phyloP scores from a whole-genome alignment of 2,329 filamentous ascomycete species.

The Phialocephala subalpina region DNA sequence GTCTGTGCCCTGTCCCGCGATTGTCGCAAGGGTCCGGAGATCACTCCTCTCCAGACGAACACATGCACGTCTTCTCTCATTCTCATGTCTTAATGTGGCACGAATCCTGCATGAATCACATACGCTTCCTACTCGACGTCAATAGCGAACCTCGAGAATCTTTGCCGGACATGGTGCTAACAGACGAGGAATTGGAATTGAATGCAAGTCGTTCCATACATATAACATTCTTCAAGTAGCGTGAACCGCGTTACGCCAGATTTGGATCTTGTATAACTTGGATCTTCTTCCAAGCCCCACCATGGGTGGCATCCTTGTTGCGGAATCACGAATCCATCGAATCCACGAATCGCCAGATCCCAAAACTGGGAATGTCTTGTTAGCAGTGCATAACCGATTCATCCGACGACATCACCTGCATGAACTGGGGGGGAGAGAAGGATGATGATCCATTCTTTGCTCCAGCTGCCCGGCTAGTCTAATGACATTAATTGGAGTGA shows the following conservation, averaged over 20 bases:
- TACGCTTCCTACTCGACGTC: background rate
- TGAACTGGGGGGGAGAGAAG: background rate
- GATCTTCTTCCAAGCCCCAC: constrained; percentile 3
- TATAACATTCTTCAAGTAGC: background rate
- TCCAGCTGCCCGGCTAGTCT: background rate
- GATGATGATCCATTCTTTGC: background rate
- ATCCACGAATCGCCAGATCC: background rate
- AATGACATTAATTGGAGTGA: background rate
- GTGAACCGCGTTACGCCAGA: background rate
- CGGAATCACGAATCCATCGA: background rate
- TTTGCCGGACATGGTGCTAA: background rate
- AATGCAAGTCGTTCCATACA: background rate
- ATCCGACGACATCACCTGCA: constrained; percentile 5
- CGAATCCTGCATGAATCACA: background rate
- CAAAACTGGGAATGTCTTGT: background rate
- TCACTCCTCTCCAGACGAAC: background rate
- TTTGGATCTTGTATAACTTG: background rate
- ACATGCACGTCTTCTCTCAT: background rate
- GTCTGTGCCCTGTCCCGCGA: constrained; percentile 1
- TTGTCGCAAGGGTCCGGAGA: background rate
- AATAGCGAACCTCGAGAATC: background rate
- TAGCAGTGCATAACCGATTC: background rate
- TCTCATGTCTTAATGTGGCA: background rate
- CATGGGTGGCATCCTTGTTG: background rate
- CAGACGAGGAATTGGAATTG: background rate